phyloP scores from a whole-genome alignment of 805 yeast species.

The Isabelozyma gotoi region DNA sequence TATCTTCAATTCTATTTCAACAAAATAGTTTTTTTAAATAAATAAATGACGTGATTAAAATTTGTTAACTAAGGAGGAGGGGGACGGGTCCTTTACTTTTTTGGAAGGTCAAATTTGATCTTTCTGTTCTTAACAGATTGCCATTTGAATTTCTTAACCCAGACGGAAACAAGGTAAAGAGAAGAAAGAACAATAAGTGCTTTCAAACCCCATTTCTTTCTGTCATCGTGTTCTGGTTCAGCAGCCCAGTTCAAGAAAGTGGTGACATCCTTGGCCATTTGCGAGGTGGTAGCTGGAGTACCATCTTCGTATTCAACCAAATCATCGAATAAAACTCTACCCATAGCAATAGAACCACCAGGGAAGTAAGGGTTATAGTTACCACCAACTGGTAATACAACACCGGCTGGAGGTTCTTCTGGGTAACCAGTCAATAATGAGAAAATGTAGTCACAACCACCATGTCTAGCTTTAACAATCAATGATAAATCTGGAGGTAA shows the following conservation, averaged over 20 bases:
- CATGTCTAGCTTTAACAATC: conserved; percentile 98
- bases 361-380: conserved; percentile 99
- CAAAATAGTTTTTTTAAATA: not conserved
- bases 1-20: not conserved
- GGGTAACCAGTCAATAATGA: conserved; percentile 97
- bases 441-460: conserved; percentile 94
- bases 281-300: conserved; percentile 96
- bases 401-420: conserved; percentile 99
- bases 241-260: conserved; percentile 97
- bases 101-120: conserved; percentile 90
- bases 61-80: conserved; percentile 5
- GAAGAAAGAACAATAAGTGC: conserved; percentile 79
- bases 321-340: conserved; percentile 95
- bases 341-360: conserved; percentile 99
- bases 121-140: conserved; percentile 92
- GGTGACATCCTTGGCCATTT: conserved; percentile 98
- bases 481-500: conserved; percentile 96
- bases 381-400: conserved; percentile 83
- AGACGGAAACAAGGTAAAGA: conserved; percentile 77
- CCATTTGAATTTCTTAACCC: conserved; percentile 99
- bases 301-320: conserved; percentile 99
- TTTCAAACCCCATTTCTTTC: conserved; percentile 95
- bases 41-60: not conserved
- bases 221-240: conserved; percentile 97
- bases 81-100: conserved; percentile 50